Base-by-base conservation (phyloP, 495 filamentous ascomycete genomes). In the Hypoxylon lienhwacheense region DNA sequence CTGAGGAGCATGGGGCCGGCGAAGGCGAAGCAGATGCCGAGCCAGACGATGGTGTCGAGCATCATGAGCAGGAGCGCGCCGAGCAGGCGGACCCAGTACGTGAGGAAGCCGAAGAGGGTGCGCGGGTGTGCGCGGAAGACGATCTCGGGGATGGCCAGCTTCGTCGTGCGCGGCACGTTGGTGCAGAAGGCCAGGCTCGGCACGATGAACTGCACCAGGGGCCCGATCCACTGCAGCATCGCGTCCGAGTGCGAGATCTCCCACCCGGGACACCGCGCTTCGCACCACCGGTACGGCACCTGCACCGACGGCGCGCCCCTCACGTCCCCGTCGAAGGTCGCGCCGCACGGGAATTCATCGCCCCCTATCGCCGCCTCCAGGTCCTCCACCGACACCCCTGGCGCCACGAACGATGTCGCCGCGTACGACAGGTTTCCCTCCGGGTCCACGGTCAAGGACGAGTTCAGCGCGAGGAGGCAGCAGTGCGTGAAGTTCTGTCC, bases 1-100 rank as follows among this genome's bases (percentile, higher is more conserved):
- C 70, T 71, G 4, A 74, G 21, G 15, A 74, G 19, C 66, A 74
- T 75, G 0, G 71, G 73, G 0, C 71, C 65, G 0, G 70, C 64
- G 26, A 73, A 63, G 2, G 70, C 70, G 40, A 75, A 73, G 42
- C 55, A 70, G 6, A 63, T 66, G 1, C 48, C 53, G 5, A 70
- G 60, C 70, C 69, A 73, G 24, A 64, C 49, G 5, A 72, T 39
- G 4, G 70, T 73, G 43, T 73, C 68, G 10, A 70, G 20, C 5
- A 60, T 55, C 14, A 65, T 61, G 14, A 73, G 49, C 3, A 59
- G 4, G 4, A 64, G 47, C 1, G 69, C 69, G 2, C 60, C 63
- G 3, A 60, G 39, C 17, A 65, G 54, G 11, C 65, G 45, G 16
- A 59, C 16, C 61, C 61, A 64, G 24, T 66, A 66, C 24, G 60